Base-by-base conservation (phyloP, 495 filamentous ascomycete species). In the Jackrogersella multiformis region DNA sequence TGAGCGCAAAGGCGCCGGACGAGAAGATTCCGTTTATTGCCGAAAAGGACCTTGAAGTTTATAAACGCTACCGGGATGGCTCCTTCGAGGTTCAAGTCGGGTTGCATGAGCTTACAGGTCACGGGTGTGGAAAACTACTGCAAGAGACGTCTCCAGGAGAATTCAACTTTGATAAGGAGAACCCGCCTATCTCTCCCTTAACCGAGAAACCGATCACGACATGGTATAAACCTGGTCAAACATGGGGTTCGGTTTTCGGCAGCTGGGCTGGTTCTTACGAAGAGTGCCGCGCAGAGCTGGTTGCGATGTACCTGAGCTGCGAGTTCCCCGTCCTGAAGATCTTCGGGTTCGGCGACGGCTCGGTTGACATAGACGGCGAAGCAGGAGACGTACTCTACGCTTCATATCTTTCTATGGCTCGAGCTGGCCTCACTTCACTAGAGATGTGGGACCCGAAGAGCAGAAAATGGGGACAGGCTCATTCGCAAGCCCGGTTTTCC, bases 71-170 rank as follows among this genome's bases (percentile, higher is more conserved):
- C 76, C 89, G 90, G 5, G 92, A 97, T 71, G 83, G 86, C 1
- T 89, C 95, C 1, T 97, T 97, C 70, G 94, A 98, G 74, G 92
- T 98, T 6, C 93, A 97, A 77, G 94, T 97, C 15, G 94, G 93
- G 10, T 87, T 97, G 21, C 95, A 99, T 78, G 95, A 99, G 73
- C 88, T 98, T 28, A 91, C 97, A 6, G 95, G 94, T 0, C 95
- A 99, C 69, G 95, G 95, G 7, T 97, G 94, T 30, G 94, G 95
- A 20, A 99, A 99, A 77, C 85, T 97, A 1, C 84, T 99, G 2
- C 93, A 97, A 76, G 94, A 97, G 74, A 96, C 90, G 1, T 81
- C 88, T 0, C 85, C 88, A 0, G 93, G 92, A 4, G 78, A 84
- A 28, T 97, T 86, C 81, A 99, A 99, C 81, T 98, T 98, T 70